These are phyloP conservation scores for Chaetomidium leptoderma DNA, from an alignment of 495 filamentous ascomycete species.

Conservation along the genomic window DNA sequence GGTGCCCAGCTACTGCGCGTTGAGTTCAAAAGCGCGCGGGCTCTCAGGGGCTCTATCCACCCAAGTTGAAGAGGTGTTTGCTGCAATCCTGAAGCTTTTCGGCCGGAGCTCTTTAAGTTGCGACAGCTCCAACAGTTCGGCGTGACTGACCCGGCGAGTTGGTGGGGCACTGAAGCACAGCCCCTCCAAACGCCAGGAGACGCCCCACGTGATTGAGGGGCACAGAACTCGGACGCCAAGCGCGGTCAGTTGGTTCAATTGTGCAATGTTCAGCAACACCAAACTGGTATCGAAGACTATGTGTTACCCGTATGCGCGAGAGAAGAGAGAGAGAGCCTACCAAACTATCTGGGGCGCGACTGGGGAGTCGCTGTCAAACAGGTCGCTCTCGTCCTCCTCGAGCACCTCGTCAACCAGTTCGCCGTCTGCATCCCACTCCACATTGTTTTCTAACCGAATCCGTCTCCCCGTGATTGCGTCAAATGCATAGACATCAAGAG, in stretches of 20 bases:
- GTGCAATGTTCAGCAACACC: too few relatives aligned
- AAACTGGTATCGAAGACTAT: too few relatives aligned
- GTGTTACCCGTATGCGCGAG: too few relatives aligned
- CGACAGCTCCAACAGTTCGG: neutral
- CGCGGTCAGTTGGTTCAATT: too few relatives aligned
- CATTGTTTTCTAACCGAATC: neutral
- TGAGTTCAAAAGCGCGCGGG: too few relatives aligned
- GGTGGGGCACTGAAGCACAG: constrained; percentile 3
- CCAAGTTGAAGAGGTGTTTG: too few relatives aligned
- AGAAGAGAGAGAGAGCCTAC: neutral
- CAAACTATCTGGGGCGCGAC: neutral
- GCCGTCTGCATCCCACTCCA: constrained; percentile 2
- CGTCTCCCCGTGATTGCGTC: neutral
- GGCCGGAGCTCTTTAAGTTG: too few relatives aligned
- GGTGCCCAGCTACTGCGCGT: too few relatives aligned
- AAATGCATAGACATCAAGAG: neutral
- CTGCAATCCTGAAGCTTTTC: neutral
- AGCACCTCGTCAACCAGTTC: neutral
- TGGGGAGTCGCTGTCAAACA: neutral
- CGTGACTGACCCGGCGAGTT: constrained; percentile 14
- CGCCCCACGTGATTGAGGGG: constrained; percentile 28
- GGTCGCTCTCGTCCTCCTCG: neutral
- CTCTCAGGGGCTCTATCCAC: too few relatives aligned
- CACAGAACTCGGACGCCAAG: too few relatives aligned
- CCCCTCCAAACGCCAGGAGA: too few relatives aligned